Conservation (phyloP, 805 yeast species). For the Ogataea corticis region DNA sequence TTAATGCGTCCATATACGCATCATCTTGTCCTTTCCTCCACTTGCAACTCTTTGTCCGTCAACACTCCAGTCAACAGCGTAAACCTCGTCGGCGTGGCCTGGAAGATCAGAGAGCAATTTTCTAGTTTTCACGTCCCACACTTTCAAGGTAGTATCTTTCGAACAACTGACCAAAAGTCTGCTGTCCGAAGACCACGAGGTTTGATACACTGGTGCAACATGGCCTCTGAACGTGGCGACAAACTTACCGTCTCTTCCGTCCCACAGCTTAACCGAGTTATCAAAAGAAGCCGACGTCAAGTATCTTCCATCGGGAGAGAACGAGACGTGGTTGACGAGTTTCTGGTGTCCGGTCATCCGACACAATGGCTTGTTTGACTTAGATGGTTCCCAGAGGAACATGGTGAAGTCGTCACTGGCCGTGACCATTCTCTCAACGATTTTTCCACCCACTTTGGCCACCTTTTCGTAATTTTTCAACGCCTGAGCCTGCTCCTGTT, state of each 20-base stretch:
- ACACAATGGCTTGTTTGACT: slow-evolving; percentile 76
- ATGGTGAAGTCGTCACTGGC: slow-evolving; percentile 97
- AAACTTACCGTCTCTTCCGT: slow-evolving; percentile 88
- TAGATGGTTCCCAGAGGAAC: slow-evolving; percentile 94
- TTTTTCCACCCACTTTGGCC: slow-evolving; percentile 55
- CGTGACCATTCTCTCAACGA: slow-evolving; percentile 80
- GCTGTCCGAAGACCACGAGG: slow-evolving; percentile 97
- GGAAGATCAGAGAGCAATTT: slow-evolving; percentile 89
- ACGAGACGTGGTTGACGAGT: slow-evolving; percentile 91
- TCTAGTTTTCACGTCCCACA: slow-evolving; percentile 90
- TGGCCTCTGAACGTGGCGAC: slow-evolving; percentile 92
- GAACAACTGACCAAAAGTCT: slow-evolving; percentile 89
- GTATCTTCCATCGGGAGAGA: slow-evolving; percentile 92
- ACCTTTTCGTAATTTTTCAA: slow-evolving; percentile 59
- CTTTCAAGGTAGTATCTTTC: slow-evolving; percentile 92
- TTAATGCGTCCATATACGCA: slow-evolving; percentile 88
- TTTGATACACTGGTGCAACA: slow-evolving; percentile 96
- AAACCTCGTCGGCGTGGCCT: slow-evolving; percentile 94
- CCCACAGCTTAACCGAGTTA: slow-evolving; percentile 95
- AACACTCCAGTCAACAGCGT: slow-evolving; percentile 96
- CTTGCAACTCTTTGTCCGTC: slow-evolving; percentile 95
- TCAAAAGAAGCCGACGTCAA: slow-evolving; percentile 94
- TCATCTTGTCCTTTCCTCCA: slow-evolving; percentile 96
- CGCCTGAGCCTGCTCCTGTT: slow-evolving; percentile 55
- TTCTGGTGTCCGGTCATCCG: slow-evolving; percentile 98